Evolutionary conservation across 1,284 basidiomycete species (phyloP), one percentile per base, ranked within the genome.

Genomic region (Taiwanofungus camphoratus): DNA sequence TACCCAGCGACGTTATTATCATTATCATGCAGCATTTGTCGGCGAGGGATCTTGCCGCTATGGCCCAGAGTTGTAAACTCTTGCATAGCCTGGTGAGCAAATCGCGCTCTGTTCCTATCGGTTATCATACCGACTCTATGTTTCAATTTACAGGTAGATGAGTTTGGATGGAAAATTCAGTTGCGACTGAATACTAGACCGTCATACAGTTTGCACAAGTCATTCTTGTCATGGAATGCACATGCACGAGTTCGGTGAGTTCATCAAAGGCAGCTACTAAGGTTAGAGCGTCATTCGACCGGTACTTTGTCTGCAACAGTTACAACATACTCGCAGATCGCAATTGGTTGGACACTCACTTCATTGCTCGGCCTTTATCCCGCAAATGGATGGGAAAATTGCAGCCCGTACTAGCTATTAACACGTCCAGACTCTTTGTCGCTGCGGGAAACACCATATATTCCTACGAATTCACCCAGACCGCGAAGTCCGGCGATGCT

Each of bases 361-460:
- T 86, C 49, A 62, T 83, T 27, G 82, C 84, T 2, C 74, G 82
- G 3, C 85, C 85, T 1, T 67, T 88, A 12, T 75, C 78, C n/a
- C 67, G 66, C 26, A 70, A 76, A 13, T 87, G 86, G 86, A 33
- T 54, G 8, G 69, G 66, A 29, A 82, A 74, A 54, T 62, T 74
- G 5, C 78, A 77, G 43, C 79, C 86, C 5, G 53, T 70, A 6
- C 57, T 88, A n/a, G 75, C 79, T 12, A 70, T 79, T 47, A 82
- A 71, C 41, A 46, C 63, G 8, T 75, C 75, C 16, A 67, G 77
- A 9, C 63, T 88, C 0, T 54, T 87, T 33, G 73, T 87, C 24
- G 82, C 77, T 6, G 79, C 82, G 11, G 83, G 81, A 3, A 67
- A 64, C 46, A 59, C 58, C n/a, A 58, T 88, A 20, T 71, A 77